These are phyloP conservation scores for Conticribra guillardii DNA, from an alignment of 108 stramenopile genomes.

Conservation along the genomic window DNA sequence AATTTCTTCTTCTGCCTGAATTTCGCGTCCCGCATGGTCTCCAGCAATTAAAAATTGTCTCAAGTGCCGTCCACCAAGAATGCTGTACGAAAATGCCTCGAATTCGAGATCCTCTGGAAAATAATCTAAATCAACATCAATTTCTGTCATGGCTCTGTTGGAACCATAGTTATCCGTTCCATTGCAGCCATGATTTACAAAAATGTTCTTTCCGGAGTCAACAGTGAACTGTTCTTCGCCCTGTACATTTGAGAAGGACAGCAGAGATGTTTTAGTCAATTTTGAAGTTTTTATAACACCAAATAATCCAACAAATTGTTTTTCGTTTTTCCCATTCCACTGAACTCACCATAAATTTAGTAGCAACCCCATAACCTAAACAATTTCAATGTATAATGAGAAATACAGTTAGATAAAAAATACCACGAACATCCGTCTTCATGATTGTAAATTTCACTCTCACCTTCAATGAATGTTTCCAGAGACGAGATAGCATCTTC, in stretches of 20 bases:
- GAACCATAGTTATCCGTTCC: constrained; percentile 32
- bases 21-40: constrained; percentile 17
- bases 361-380: constrained; percentile 37
- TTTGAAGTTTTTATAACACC: no score
- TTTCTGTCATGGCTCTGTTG: constrained; percentile 1
- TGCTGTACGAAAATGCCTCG: constrained; percentile 7
- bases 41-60: not conserved
- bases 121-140: constrained; percentile 8
- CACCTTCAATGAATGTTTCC: constrained; percentile 11
- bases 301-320: no score
- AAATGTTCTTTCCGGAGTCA: constrained; percentile 26
- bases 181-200: constrained; percentile 47
- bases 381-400: no score
- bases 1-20: constrained; percentile 27
- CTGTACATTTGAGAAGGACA: not conserved
- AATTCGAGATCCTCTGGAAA: not conserved
- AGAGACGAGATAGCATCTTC: not conserved
- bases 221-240: constrained; percentile 18
- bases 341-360: constrained; percentile 20
- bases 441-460: no score
- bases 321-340: not conserved
- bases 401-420: no score
- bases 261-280: no score
- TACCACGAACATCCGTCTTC: no score
- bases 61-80: constrained; percentile 20